Percentiles rank a stretch among this genome's conserved stretches.
phyloP scores from a whole-genome alignment of 306 rosid species.

The Pyrus communis region DNA sequence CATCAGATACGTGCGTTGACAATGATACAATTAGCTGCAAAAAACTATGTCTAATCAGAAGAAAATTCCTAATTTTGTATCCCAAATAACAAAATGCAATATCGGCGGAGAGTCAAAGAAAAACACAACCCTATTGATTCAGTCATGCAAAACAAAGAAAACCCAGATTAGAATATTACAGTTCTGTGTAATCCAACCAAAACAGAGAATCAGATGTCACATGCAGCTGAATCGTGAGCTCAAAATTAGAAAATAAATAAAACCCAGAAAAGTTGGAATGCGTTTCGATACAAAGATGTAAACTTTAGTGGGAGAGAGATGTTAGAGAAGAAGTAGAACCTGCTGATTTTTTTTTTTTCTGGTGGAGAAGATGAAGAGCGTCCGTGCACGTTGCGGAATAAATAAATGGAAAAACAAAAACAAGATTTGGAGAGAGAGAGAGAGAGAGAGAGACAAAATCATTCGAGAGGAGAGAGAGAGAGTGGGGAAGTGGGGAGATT shows the following conservation, averaged over 20 bases:
- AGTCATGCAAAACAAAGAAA: constrained; percentile 5
- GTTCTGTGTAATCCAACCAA: neutral
- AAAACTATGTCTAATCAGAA: constrained; percentile 4
- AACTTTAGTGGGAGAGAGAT: neutral
- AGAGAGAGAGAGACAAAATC: constrained; percentile 8
- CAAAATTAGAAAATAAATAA: neutral
- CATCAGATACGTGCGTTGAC: neutral
- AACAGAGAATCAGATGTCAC: neutral
- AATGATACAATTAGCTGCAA: constrained; percentile 5
- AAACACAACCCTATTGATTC: neutral
- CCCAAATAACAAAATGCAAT: neutral
- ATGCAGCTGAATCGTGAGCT: constrained; percentile 23
- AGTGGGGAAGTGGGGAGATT: neutral
- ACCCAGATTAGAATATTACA: constrained; percentile 22
- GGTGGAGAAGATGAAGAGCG: constrained; percentile 12
- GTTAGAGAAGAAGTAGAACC: constrained; percentile 23
- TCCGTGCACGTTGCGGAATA: constrained; percentile 13
- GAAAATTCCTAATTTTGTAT: neutral
- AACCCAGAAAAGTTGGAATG: constrained; percentile 2
- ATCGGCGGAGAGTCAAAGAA: neutral
- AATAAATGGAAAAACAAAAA: neutral
- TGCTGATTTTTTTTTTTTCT: neutral
- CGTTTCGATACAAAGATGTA: neutral
- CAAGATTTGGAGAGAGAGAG: constrained; percentile 17
- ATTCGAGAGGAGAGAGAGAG: neutral